These are phyloP conservation scores for Mycena indigotica DNA, from an alignment of 768 basidiomycete species.

Conservation along the genomic window DNA sequence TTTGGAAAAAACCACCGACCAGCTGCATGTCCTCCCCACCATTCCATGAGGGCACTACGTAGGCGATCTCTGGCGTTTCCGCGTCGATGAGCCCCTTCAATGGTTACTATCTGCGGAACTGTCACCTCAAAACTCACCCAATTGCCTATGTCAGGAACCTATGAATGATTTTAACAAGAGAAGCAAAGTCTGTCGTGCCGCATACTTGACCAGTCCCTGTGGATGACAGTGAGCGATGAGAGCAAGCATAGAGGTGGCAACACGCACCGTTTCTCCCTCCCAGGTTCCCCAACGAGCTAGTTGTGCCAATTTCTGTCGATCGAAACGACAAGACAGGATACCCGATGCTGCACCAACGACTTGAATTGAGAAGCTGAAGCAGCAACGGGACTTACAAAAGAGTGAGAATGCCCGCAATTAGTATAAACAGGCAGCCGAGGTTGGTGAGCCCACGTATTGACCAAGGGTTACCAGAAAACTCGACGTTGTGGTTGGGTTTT, in stretches of 20 bases:
- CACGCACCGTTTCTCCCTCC: conserved; percentile 43
- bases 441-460: conserved; percentile 71
- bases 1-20: conserved; percentile 29
- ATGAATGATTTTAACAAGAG: background rate
- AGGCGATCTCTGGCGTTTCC: conserved; percentile 50
- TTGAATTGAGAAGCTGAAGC: no score
- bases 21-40: conserved; percentile 51
- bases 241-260: background rate
- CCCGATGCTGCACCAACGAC: conserved; percentile 31
- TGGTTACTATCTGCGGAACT: conserved; percentile 32
- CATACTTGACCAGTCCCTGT: conserved; percentile 20
- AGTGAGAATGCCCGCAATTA: conserved; percentile 24
- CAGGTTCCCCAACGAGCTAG: conserved; percentile 41
- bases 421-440: conserved; percentile 52
- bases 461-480: conserved; percentile 49
- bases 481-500: conserved; percentile 35
- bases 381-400: conserved; percentile 14
- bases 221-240: background rate
- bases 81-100: conserved; percentile 56
- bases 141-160: conserved; percentile 11
- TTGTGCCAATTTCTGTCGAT: conserved; percentile 25
- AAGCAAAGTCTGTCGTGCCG: conserved; percentile 28
- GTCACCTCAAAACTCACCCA: background rate
- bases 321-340: conserved; percentile 39
- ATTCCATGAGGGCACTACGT: conserved; percentile 38